phyloP scores from a whole-genome alignment of 495 filamentous ascomycete species.

The Aspergillus taichungensis region DNA sequence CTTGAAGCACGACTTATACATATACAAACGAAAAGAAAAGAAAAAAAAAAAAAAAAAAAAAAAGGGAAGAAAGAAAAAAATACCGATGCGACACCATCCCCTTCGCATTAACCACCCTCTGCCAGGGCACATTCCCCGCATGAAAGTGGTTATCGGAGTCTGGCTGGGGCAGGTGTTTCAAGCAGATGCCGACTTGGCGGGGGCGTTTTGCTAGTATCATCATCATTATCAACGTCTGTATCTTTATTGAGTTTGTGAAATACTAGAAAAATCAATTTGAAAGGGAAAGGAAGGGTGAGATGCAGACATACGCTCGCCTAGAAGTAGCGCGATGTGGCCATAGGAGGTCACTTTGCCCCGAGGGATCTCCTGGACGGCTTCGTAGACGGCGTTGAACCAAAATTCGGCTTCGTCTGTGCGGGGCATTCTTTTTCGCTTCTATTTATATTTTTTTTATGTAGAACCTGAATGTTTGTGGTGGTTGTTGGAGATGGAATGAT shows the following conservation, averaged over 20 bases:
- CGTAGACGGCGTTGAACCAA: slow-evolving; percentile 79
- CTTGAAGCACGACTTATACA: too few relatives aligned
- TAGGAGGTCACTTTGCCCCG: slow-evolving; percentile 77
- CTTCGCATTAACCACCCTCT: slow-evolving; percentile 81
- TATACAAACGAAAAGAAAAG: neutral
- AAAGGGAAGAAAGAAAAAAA: slow-evolving; percentile 11
- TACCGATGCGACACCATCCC: slow-evolving; percentile 80
- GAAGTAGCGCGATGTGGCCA: slow-evolving; percentile 73
- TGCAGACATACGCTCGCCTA: slow-evolving; percentile 63
- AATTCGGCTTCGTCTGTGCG: slow-evolving; percentile 74
- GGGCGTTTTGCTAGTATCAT: slow-evolving; percentile 49
- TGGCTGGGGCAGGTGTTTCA: slow-evolving; percentile 67
- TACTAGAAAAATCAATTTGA: neutral
- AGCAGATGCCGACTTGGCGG: slow-evolving; percentile 78
- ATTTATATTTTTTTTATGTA: neutral
- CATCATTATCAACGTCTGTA: neutral
- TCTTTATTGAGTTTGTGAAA: neutral
- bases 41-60: neutral
- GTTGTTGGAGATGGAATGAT: too few relatives aligned
- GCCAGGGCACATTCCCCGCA: slow-evolving; percentile 79
- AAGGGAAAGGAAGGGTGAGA: neutral
- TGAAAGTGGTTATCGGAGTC: slow-evolving; percentile 47
- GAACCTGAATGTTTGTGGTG: neutral
- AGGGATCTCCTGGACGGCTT: slow-evolving; percentile 76
- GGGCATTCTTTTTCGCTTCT: slow-evolving; percentile 48